phyloP scores from a whole-genome alignment of 257 asterid genomes.

The Echium plantagineum region DNA sequence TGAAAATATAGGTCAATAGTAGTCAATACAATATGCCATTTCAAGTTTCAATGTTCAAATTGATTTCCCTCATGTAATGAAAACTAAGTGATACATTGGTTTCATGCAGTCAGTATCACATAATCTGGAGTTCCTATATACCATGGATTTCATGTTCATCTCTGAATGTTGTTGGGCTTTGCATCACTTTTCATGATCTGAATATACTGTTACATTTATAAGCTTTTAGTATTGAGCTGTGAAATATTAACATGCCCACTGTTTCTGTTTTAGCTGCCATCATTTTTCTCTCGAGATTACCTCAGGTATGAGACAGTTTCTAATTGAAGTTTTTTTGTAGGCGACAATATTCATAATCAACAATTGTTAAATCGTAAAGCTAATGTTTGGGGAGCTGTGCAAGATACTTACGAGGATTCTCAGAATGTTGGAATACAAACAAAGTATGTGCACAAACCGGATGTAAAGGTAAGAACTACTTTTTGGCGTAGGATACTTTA shows the following conservation, averaged over 20 bases:
- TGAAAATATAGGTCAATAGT: not conserved
- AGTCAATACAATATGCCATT: not conserved
- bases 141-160: no score
- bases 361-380: constrained; percentile 30
- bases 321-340: constrained; percentile 37
- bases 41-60: not conserved
- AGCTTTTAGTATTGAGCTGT: not conserved
- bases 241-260: not conserved
- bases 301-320: constrained; percentile 1
- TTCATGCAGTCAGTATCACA: not conserved
- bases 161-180: no score
- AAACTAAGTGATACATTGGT: not conserved
- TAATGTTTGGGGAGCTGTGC: constrained; percentile 49
- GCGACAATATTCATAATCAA: constrained; percentile 22
- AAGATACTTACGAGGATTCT: constrained; percentile 26
- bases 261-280: not conserved
- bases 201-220: no score
- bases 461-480: constrained; percentile 27
- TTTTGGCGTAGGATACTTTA: constrained; percentile 1
- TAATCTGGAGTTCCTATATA: no score
- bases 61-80: not conserved
- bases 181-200: no score
- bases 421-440: constrained; percentile 26
- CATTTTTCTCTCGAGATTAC: not conserved
- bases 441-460: constrained; percentile 14